phyloP scores from a whole-genome alignment of 208 protist species.

The Trypanosoma conorhini region DNA sequence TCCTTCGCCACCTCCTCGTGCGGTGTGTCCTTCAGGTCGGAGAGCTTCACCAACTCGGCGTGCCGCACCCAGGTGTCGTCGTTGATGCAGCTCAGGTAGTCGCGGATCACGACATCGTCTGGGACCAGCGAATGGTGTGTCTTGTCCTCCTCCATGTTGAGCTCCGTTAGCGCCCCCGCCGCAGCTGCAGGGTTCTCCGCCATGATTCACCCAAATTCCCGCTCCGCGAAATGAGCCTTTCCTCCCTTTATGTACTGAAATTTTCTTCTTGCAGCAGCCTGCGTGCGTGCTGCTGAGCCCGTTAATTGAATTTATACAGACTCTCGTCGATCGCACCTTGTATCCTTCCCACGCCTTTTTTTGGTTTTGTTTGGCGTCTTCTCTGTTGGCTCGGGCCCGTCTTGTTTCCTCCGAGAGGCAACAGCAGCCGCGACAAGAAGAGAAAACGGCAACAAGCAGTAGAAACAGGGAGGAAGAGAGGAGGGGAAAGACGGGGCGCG shows the following conservation, averaged over 20 bases:
- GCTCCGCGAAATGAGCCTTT: not conserved
- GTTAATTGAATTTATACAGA: not conserved
- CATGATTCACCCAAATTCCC: conserved; percentile 12
- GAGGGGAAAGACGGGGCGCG: not conserved
- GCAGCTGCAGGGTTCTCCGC: conserved; percentile 4
- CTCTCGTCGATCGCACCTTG: not conserved
- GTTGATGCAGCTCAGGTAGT: conserved; percentile 72
- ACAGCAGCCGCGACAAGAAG: not conserved
- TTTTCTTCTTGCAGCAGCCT: not conserved
- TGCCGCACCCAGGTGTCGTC: conserved; percentile 87
- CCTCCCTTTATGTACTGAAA: not conserved
- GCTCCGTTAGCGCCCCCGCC: conserved; percentile 20
- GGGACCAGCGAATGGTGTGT: conserved; percentile 50
- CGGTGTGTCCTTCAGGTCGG: conserved; percentile 59
- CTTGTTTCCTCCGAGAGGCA: not conserved
- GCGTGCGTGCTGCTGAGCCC: not conserved
- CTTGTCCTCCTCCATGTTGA: conserved; percentile 34
- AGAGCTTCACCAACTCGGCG: conserved; percentile 69
- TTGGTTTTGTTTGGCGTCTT: not conserved
- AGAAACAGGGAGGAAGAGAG: not conserved
- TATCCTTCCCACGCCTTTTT: conserved; percentile 9
- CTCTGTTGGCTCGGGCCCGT: not conserved
- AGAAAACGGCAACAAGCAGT: not conserved
- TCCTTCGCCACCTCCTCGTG: conserved; percentile 62
- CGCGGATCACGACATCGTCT: conserved; percentile 57